Evolutionary conservation across 805 yeast genomes (phyloP).

Genomic region (Yamadazyma kitorensis): DNA sequence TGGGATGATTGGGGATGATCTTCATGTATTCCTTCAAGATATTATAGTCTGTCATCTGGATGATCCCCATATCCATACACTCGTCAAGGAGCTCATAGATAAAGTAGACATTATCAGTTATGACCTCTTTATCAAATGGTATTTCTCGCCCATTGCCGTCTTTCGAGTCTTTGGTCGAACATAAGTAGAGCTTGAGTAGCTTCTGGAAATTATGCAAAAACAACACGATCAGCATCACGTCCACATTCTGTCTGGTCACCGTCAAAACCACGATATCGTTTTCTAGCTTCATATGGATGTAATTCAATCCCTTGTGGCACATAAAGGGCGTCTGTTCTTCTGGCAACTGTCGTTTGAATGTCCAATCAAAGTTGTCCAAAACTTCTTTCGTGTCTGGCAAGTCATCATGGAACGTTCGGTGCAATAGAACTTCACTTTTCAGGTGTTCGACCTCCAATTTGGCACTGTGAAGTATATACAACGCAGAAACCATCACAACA

Average conservation of each 20-base stretch:
- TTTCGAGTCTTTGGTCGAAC: constrained; percentile 4
- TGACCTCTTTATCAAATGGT: constrained; percentile 53
- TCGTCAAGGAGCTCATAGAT: constrained; percentile 85
- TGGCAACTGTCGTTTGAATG: constrained; percentile 18
- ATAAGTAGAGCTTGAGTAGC: constrained; percentile 27
- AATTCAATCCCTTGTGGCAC: constrained; percentile 48
- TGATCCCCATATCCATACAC: constrained; percentile 84
- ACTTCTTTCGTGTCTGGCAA: constrained; percentile 23
- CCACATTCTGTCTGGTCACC: constrained; percentile 45
- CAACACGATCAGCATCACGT: constrained; percentile 56
- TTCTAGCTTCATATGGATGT: constrained; percentile 48
- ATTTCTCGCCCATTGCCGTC: not conserved
- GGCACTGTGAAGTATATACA: constrained; percentile 37
- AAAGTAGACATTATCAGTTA: constrained; percentile 70
- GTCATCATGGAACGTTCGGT: constrained; percentile 32
- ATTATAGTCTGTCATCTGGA: constrained; percentile 79
- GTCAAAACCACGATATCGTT: constrained; percentile 43
- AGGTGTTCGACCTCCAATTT: constrained; percentile 22
- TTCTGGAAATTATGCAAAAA: constrained; percentile 46
- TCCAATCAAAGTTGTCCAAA: constrained; percentile 23
- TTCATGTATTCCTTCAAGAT: constrained; percentile 77
- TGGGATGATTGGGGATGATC: constrained; percentile 39
- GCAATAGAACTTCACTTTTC: constrained; percentile 31
- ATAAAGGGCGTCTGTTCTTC: constrained; percentile 42
- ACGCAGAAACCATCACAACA: constrained; percentile 33